Percentiles rank a stretch among this genome's conserved stretches.
phyloP scores from a whole-genome alignment of 2,329 filamentous ascomycete species.

The Penicillium digitatum region DNA sequence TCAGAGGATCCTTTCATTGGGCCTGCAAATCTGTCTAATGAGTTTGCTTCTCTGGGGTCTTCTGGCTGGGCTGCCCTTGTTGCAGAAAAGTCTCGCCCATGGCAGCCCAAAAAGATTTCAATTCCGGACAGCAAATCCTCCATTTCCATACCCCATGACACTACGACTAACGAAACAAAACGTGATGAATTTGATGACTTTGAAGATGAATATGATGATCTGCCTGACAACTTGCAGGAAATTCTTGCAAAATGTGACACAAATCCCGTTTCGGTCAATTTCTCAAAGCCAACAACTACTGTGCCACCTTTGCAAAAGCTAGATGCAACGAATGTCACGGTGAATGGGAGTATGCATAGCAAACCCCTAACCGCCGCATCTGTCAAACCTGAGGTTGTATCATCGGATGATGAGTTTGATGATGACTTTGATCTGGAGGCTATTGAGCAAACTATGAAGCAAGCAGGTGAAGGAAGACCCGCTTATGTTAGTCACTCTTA shows the following conservation, averaged over 20 bases:
- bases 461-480: slow-evolving; percentile 65
- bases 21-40: slow-evolving; percentile 4
- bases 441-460: slow-evolving; percentile 59
- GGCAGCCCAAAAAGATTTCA: neutral
- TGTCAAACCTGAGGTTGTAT: slow-evolving; percentile 34
- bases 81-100: slow-evolving; percentile 10
- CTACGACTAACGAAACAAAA: slow-evolving; percentile 18
- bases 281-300: slow-evolving; percentile 8
- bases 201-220: slow-evolving; percentile 63
- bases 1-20: slow-evolving; percentile 32
- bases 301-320: slow-evolving; percentile 15
- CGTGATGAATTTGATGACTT: slow-evolving; percentile 54
- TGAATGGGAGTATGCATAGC: neutral
- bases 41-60: slow-evolving; percentile 16
- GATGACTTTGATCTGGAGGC: slow-evolving; percentile 58
- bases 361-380: slow-evolving; percentile 3
- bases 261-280: slow-evolving; percentile 24
- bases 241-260: slow-evolving; percentile 55
- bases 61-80: slow-evolving; percentile 16
- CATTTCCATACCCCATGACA: slow-evolving; percentile 2
- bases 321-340: slow-evolving; percentile 1
- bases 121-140: slow-evolving; percentile 2
- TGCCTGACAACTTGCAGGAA: slow-evolving; percentile 57
- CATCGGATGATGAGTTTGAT: slow-evolving; percentile 69
- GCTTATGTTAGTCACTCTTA: slow-evolving; percentile 60